Base-by-base conservation (phyloP, 768 basidiomycete species). In the Cyathus striatus region DNA sequence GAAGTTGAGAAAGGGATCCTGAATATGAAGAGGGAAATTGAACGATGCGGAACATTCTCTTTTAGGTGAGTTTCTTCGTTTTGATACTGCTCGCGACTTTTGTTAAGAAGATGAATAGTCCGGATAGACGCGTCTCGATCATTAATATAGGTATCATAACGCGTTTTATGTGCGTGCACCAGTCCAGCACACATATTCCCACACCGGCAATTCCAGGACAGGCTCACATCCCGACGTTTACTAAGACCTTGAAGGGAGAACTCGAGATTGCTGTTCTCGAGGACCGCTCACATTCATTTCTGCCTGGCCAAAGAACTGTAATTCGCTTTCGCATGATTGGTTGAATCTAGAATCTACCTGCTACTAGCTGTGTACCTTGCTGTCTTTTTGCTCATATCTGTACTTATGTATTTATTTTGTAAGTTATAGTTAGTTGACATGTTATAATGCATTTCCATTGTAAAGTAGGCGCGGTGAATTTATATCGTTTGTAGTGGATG, bases 241-340 rank as follows among this genome's bases (percentile, higher is more conserved):
- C 48, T 18, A 71, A 72, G 53, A 52, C 49, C 23, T 70, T 81
- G 65, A 59, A 64, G 18, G 79, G 78, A n/a, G 78, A 82, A 54
- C 55, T 82, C 26, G 76, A 81, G 50, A 61, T 79, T 18, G 65
- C 68, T 9, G 60, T 77, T 22, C 53, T 79, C 12, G 69, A 74
- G 6, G 80, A 83, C 48, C 63, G 66, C 16, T 70, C 78, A 5
- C 81, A 83, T 54, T 51, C 30, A 5, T 62, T 71, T 46, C 68
- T 81, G 49, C 63, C 71, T n/a, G 81, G 81, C 30, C 69, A 75
- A 59, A 68, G 73, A 41, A 75, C 69, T 6, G 65, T 79, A 48
- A 60, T 81, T 45, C 70, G 72, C 30, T 77, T 79, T 59, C 64
- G 68, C 13, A 63, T 81, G 49, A 57, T 78, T 14, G 76, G 78